Percentiles rank a stretch among this genome's conserved stretches.
phyloP scores from a whole-genome alignment of 306 rosid species.

The Gastrolobium villosum region DNA sequence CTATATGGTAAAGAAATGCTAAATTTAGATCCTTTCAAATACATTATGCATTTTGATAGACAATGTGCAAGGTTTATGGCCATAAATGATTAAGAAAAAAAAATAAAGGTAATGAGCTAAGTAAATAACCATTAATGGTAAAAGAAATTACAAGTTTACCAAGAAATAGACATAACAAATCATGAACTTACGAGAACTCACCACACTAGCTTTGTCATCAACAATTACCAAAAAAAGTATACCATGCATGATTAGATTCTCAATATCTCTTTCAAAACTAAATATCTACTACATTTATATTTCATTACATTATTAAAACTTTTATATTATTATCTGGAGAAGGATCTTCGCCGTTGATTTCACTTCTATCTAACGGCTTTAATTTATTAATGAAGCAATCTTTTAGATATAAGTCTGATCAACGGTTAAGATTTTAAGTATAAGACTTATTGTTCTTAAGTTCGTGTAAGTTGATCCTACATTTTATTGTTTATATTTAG shows the following conservation, averaged over 20 bases:
- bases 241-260: not conserved
- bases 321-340: not conserved
- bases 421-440: too few relatives aligned
- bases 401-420: too few relatives aligned
- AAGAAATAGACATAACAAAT: not conserved
- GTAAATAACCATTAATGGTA: not conserved
- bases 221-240: not conserved
- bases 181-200: not conserved
- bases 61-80: conserved; percentile 7
- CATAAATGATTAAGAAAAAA: not conserved
- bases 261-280: not conserved
- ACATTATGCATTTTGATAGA: not conserved
- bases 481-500: not conserved
- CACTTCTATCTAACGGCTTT: too few relatives aligned
- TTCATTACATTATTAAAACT: not conserved
- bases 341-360: too few relatives aligned
- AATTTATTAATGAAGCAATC: too few relatives aligned
- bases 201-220: not conserved
- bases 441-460: too few relatives aligned
- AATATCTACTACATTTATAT: not conserved
- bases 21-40: conserved; percentile 4
- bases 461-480: too few relatives aligned
- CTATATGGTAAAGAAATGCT: not conserved
- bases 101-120: not conserved
- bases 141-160: conserved; percentile 1